phyloP scores from a whole-genome alignment of 2,329 filamentous ascomycete species.

The Chrysoporthe cubensis region DNA sequence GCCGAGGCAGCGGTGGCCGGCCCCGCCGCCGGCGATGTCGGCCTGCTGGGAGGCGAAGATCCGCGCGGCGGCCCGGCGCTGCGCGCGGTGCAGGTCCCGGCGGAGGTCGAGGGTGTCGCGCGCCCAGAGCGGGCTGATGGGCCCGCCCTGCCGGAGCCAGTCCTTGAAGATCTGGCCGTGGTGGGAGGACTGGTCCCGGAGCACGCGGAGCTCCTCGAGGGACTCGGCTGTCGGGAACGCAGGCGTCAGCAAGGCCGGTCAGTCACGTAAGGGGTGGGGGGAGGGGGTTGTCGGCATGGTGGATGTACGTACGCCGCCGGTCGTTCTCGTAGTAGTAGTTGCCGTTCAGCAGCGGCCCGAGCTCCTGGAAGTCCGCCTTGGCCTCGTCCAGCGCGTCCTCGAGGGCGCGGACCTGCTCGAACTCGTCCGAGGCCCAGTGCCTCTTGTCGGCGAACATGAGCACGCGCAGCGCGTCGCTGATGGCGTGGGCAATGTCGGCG shows the following conservation, averaged over 20 bases:
- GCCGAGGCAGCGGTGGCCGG: slow-evolving; percentile 53
- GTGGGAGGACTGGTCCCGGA: slow-evolving; percentile 50
- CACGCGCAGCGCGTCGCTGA: slow-evolving; percentile 58
- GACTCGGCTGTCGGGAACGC: slow-evolving; percentile 49
- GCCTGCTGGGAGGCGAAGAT: slow-evolving; percentile 58
- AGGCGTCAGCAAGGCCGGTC: neutral
- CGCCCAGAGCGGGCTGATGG: slow-evolving; percentile 60
- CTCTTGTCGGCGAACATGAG: slow-evolving; percentile 61
- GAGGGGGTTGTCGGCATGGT: neutral
- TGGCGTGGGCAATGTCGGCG: slow-evolving; percentile 58
- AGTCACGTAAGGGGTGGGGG: neutral
- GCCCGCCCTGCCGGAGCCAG: slow-evolving; percentile 58
- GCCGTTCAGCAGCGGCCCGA: slow-evolving; percentile 58
- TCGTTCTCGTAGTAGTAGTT: slow-evolving; percentile 63
- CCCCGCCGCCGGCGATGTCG: slow-evolving; percentile 37
- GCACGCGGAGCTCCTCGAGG: slow-evolving; percentile 51
- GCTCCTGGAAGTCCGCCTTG: slow-evolving; percentile 63
- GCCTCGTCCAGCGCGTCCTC: slow-evolving; percentile 62
- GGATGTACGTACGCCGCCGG: slow-evolving; percentile 50
- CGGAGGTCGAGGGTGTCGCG: slow-evolving; percentile 55
- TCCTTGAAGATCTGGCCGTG: slow-evolving; percentile 56
- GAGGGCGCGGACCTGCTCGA: slow-evolving; percentile 60
- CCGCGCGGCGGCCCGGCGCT: slow-evolving; percentile 60
- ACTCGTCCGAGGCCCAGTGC: slow-evolving; percentile 62
- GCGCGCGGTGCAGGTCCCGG: slow-evolving; percentile 58